Base-by-base conservation (phyloP, 208 protist genomes). In the Leishmania amazonensis region DNA sequence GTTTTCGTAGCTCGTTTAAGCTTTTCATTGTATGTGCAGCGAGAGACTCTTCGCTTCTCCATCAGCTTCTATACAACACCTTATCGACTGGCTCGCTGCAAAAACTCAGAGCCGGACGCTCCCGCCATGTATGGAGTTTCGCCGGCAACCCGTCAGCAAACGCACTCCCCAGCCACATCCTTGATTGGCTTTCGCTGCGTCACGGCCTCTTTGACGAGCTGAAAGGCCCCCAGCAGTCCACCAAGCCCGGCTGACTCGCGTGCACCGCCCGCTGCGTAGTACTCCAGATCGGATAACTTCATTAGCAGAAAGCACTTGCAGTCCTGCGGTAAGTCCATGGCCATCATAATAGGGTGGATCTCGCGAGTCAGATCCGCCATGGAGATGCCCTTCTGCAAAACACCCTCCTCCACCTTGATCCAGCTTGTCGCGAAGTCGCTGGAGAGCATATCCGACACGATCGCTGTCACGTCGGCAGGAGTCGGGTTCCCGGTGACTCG, bases 401-500 rank as follows among this genome's bases (percentile, higher is more conserved):
- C 86, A 1, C 83, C 78, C 45, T 54, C 83, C 76, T 90, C 79
- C 28, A 94, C 83, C 73, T 91, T 93, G 31, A 76, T 47, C 91
- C 91, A 96, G 71, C 87, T 87, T 35, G 80, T 85, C 21, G 90
- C 82, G 68, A 93, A 95, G 85, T 96, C 91, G 67, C 81, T 74
- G 1, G 91, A 85, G 3, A 96, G 87, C 94, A 96, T 96, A 75
- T 91, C 88, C 3, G 87, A 85, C 53, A 97, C 90, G 31, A 97
- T 93, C 40, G 85, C 85, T 19, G 87, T 84, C 35, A 97, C 92
- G 73, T 96, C 93, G 4, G 81, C 87, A 0, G 93, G 95, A 4
- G 95, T 94, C 6, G 95, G 91, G 78, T 96, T 96, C n/a, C 95
- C 95, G 24, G 95, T 97, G 24, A 91, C 90, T 15, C 88, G 85